A percentile compares a stretch with the other conserved stretches of the same genome.
phyloP scores from a whole-genome alignment of 1,139 yeast species.

The Suhomyces bokatorum region DNA sequence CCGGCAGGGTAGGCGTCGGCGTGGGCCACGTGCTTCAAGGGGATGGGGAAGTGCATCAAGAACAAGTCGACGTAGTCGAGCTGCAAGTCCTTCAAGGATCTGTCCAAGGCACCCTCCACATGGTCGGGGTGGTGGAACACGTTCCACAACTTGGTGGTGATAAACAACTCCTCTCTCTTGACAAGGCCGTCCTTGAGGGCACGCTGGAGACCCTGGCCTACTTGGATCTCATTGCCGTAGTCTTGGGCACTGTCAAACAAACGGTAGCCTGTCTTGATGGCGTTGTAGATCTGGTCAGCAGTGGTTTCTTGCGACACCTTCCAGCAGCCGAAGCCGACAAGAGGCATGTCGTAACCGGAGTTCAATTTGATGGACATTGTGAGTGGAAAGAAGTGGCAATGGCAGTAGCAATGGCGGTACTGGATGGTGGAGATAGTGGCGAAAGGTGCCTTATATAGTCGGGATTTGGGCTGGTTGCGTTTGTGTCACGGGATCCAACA shows the following conservation, averaged over 20 bases:
- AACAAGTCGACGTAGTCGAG: conserved; percentile 72
- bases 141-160: conserved; percentile 85
- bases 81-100: conserved; percentile 61
- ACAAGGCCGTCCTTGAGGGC: conserved; percentile 71
- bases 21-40: conserved; percentile 69
- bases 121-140: conserved; percentile 65
- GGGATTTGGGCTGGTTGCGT: background rate
- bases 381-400: background rate
- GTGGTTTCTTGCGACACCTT: conserved; percentile 58
- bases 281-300: conserved; percentile 62
- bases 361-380: conserved; percentile 50
- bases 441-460: background rate
- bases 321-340: conserved; percentile 71
- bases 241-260: conserved; percentile 77
- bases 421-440: background rate
- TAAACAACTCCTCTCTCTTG: conserved; percentile 67
- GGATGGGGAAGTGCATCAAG: conserved; percentile 81
- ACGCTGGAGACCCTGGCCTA: conserved; percentile 64
- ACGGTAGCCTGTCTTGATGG: conserved; percentile 72
- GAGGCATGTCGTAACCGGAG: conserved; percentile 62
- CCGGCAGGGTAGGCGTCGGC: conserved; percentile 78
- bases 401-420: background rate
- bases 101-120: conserved; percentile 58
- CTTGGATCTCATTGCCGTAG: conserved; percentile 75
- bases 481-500: background rate